phyloP scores from a whole-genome alignment of 306 rosid species.

The Vigna hirtella region DNA sequence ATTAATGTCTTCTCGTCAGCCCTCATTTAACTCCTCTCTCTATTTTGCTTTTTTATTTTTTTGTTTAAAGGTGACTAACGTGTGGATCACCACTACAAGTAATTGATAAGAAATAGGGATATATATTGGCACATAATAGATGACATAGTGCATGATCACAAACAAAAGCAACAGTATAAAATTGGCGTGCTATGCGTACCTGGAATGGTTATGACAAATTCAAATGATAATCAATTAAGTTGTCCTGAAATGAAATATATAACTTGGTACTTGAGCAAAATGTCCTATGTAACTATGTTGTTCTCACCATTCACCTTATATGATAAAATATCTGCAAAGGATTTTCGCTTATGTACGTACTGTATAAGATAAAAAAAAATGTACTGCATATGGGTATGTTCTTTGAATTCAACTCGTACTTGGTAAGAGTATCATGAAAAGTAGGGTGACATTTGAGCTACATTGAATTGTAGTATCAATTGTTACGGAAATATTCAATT shows the following conservation, averaged over 20 bases:
- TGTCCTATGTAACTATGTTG: background rate
- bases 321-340: background rate
- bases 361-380: background rate
- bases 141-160: background rate
- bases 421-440: no score
- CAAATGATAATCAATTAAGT: background rate
- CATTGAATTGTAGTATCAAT: no score
- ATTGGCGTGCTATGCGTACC: background rate
- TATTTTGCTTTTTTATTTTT: background rate
- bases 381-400: background rate
- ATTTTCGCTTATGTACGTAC: background rate
- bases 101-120: background rate
- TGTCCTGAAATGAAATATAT: background rate
- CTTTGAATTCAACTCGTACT: no score
- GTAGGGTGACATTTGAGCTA: no score
- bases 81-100: conserved; percentile 6
- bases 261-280: background rate
- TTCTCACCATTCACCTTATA: background rate
- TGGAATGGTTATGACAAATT: conserved; percentile 3
- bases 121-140: background rate
- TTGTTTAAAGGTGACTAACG: background rate
- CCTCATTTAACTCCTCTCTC: background rate
- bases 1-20: background rate
- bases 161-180: background rate
- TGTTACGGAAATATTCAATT: no score